Percentiles rank a stretch among this genome's conserved stretches.
phyloP scores from a whole-genome alignment of 2,329 filamentous ascomycete genomes.

The Fusarium compactum region DNA sequence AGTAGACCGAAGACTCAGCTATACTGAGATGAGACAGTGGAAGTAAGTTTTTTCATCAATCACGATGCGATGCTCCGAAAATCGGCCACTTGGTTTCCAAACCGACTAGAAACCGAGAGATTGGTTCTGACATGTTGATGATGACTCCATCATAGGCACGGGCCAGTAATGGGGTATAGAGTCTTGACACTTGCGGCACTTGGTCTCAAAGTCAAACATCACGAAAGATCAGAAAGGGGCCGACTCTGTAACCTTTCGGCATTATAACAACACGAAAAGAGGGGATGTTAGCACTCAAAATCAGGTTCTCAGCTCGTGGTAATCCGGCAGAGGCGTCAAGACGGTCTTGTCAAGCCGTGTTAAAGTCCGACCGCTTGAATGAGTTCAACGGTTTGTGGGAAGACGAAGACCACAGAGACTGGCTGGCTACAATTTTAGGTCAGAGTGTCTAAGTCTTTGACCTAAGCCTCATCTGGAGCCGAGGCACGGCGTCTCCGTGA shows the following conservation, averaged over 20 bases:
- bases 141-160: constrained; percentile 12
- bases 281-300: constrained; percentile 13
- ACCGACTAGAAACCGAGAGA: constrained; percentile 19
- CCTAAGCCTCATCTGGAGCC: constrained; percentile 34
- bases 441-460: neutral
- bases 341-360: constrained; percentile 16
- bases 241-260: constrained; percentile 4
- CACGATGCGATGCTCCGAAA: neutral
- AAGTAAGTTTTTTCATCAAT: neutral
- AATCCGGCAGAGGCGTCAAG: constrained; percentile 28
- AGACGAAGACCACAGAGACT: neutral
- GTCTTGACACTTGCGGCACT: constrained; percentile 4
- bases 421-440: constrained; percentile 4
- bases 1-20: constrained; percentile 7
- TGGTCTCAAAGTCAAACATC: constrained; percentile 9
- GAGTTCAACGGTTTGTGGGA: constrained; percentile 30
- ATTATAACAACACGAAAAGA: neutral
- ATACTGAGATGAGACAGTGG: neutral
- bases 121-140: constrained; percentile 28
- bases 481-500: constrained; percentile 46
- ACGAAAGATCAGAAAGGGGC: neutral
- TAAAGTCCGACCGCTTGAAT: constrained; percentile 34
- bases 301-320: constrained; percentile 30
- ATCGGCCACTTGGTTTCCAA: neutral
- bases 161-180: constrained; percentile 15